Evolutionary conservation across 2,329 filamentous ascomycete genomes (phyloP), one percentile per base, ranked within the genome.

Genomic region (Neopestalotiopsis sp.): DNA sequence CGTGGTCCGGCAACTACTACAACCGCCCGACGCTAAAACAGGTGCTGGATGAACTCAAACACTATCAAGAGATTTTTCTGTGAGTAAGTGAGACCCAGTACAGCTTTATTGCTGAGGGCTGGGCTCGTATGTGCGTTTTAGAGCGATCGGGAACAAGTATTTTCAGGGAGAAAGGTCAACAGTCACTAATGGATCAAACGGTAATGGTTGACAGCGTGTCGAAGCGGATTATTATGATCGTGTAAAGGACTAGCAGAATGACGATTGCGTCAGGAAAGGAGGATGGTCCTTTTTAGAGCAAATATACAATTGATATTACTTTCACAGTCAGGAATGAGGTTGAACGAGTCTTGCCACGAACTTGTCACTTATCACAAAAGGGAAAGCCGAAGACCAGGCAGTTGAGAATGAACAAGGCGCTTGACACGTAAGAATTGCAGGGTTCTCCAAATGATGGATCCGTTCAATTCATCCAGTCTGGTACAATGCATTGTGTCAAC

Each of bases 1-100:
- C 76, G 59, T 88, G 86, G 86, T 79, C 83, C 24, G 82, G 82
- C 61, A 89, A 89, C 70, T 83, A 83, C 70, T 88, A 84, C 71
- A 75, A 80, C 34, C 79, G 87, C 6, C 86, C 87, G 1, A 84
- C 72, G 9, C 73, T 88, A 61, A 77, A 75, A 53, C 81, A 88
- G 70, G 84, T 88, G 45, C 67, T 82, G 2, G 69, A 70, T 3
- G 69, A 69, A 42, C 71, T 83, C 56, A 67, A 76, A 61, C 67
- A 65, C 13, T 67, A 67, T 30, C 65, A 61, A 20, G 12, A 61
- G 20, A 20, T 12, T 38, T 10, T 40, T 13, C 10, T 14, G 17
- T 59, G 20, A 59, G 30, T 59, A 30, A 17, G 14, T 20, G 17
- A 14, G 57, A 73, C 34, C 20, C 20, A 14, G 49, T 42, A 34